Base-by-base conservation (phyloP, 1,284 basidiomycete genomes). In the Rhodotorula sp. region DNA sequence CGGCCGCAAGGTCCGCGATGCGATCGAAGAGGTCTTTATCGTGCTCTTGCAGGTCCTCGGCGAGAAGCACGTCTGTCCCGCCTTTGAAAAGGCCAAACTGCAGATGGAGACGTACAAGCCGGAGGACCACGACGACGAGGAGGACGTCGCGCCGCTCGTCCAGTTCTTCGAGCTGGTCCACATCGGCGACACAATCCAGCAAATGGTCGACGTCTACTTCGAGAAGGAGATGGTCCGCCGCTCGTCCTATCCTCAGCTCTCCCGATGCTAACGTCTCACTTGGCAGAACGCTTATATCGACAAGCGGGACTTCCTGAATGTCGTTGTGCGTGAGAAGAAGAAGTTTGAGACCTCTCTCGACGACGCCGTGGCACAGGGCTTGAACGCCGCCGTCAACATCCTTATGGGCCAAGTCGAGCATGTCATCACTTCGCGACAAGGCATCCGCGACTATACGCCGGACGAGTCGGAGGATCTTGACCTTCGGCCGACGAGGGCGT, bases 121-220 rank as follows among this genome's bases (percentile, higher is more conserved):
- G 0, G 87, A 88, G 0, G 91, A 93, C 73, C 66, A 71, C 29
- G 91, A 93, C 73, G 64, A 64, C n/a, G 86, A 88, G 64, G 86
- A 86, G 64, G 89, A 87, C 67, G 93, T 98, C 1, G 92, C 93
- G 0, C 94, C 95, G 0, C 82, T 99, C 2, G 83, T 97, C 55
- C 94, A 98, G 80, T 99, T 99, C 81, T 98, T 99, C 76, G 95
- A 98, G 82, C 84, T 99, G 24, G 94, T 96, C 0, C 95, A 99
- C 82, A 85, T 98, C 24, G 96, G 93, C 0, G 95, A 99, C 80
- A 99, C 92, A 27, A 97, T 99, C 61, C 92, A 94, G 81, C 92
- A 90, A 36, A 96, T 99, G 88, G 88, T 96, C 3, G 92, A 98
- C 76, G 95, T 98, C 2, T 99, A 95, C 81, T 99, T 94, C 78